Evolutionary conservation across 768 basidiomycete species (phyloP), one percentile per base, ranked within the genome.

Genomic region (Suillus plorans): DNA sequence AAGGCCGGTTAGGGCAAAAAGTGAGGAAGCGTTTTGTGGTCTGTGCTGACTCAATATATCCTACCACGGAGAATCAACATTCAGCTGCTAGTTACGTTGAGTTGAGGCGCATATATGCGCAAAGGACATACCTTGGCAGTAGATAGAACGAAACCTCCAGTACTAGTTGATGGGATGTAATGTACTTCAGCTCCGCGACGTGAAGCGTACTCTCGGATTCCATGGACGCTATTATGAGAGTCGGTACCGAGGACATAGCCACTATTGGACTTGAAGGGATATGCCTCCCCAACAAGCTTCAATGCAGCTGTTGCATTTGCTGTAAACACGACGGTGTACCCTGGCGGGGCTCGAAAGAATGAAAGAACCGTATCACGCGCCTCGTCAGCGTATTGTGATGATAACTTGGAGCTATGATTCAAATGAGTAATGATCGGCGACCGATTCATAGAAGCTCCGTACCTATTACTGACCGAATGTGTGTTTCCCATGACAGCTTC

Each of bases 151-250:
- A 92, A 84, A 10, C 91, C 91, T 41, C 91, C 91, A 18, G 81
- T 81, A 8, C 81, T 73, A 10, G 86, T 86, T 4, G 89, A 85
- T 10, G 83, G 82, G 56, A 93, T 85, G 72, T 94, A 94, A 50
- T 79, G 79, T 20, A 89, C 84, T 39, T 78, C 72, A 5, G 88
- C 85, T 14, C 88, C 86, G 50, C 81, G 81, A 64, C 77, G 75
- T 14, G 73, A 71, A 0, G 91, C 91, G 70, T 85, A 94, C 76
- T 90, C 82, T 50, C 92, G 83, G 65, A 94, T 89, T 10, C 92
- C 92, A 69, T 94, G 89, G 22, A 94, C 87, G 66, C 90, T 92
- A 70, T 93, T 94, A 73, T 95, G 93, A 8, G 90, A 89, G 75
- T 95, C 92, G 18, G 84, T 81, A 22, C 89, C 85, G 63, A 94